A percentile compares a stretch with the other conserved stretches of the same genome.
Conservation (phyloP, 805 yeast genomes). For the Starmerella riodocensis region DNA sequence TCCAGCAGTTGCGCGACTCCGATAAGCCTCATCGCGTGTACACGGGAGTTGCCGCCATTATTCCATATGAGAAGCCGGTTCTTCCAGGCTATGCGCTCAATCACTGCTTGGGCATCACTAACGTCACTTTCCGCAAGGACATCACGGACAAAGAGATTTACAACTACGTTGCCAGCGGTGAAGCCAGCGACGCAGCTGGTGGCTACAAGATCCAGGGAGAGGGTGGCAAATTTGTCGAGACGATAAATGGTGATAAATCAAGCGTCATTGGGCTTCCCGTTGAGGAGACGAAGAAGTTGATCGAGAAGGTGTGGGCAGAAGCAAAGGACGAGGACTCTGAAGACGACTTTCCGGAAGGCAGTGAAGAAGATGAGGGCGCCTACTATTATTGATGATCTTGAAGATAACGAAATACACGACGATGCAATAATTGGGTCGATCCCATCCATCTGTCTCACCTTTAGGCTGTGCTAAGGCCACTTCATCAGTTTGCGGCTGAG, state of each 20-base stretch:
- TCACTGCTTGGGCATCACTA: slow-evolving; percentile 33
- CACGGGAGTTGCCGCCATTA: slow-evolving; percentile 42
- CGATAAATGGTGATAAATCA: slow-evolving; percentile 65
- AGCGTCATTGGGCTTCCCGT: slow-evolving; percentile 85
- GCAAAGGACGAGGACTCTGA: slow-evolving; percentile 22
- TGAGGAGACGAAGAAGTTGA: slow-evolving; percentile 38
- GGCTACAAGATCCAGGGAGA: slow-evolving; percentile 75
- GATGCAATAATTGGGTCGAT: too few relatives aligned
- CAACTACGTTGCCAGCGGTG: slow-evolving; percentile 53
- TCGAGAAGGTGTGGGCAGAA: slow-evolving; percentile 26
- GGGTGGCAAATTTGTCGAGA: slow-evolving; percentile 42
- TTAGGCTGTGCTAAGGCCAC: too few relatives aligned
- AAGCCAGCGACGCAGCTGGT: slow-evolving; percentile 78
- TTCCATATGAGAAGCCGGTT: slow-evolving; percentile 31
- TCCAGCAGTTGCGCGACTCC: slow-evolving; percentile 37
- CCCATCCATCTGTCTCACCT: too few relatives aligned
- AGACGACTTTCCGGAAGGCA: slow-evolving; percentile 8
- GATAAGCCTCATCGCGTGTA: slow-evolving; percentile 36
- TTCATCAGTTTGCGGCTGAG: too few relatives aligned
- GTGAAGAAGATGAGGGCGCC: slow-evolving; percentile 12
- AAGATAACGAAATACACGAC: too few relatives aligned
- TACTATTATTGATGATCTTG: too few relatives aligned
- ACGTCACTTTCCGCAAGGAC: slow-evolving; percentile 27
- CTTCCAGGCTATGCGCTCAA: slow-evolving; percentile 32
- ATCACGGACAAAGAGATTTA: slow-evolving; percentile 44